Evolutionary conservation across 352 stramenopile genomes (phyloP).

Genomic region (Peronospora tabacina): DNA sequence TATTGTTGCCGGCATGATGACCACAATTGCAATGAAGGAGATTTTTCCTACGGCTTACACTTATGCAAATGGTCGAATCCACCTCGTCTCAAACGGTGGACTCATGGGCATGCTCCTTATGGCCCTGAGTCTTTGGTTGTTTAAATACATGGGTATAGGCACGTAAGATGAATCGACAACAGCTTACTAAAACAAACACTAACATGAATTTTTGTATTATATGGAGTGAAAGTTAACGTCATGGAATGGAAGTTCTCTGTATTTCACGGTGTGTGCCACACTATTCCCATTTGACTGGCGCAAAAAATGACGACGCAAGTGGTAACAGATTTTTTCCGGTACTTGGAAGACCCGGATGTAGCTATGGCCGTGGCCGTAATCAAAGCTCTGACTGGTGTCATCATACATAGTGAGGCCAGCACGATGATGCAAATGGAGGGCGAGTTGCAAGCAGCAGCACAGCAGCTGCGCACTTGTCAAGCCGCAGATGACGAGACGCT

Average conservation of each 20-base stretch:
- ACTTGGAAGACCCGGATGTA: slow-evolving; percentile 64
- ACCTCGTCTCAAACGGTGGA: slow-evolving; percentile 74
- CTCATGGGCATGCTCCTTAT: slow-evolving; percentile 85
- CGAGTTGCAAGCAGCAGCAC: slow-evolving; percentile 84
- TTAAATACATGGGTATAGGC: slow-evolving; percentile 48
- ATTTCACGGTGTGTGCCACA: not conserved
- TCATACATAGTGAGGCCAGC: slow-evolving; percentile 82
- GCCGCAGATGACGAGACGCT: slow-evolving; percentile 31
- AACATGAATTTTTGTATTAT: not conserved
- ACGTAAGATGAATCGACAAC: not conserved
- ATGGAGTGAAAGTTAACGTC: too few species aligned
- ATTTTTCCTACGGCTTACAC: slow-evolving; percentile 88
- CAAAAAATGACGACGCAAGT: slow-evolving; percentile 24
- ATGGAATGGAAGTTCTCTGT: too few species aligned
- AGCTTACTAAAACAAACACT: not conserved
- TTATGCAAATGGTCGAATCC: slow-evolving; percentile 76
- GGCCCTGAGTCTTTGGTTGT: slow-evolving; percentile 83
- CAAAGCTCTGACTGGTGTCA: slow-evolving; percentile 89
- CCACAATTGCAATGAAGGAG: slow-evolving; percentile 87
- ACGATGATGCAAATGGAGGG: slow-evolving; percentile 95
- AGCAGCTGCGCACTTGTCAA: slow-evolving; percentile 57
- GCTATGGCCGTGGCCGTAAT: slow-evolving; percentile 91
- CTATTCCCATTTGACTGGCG: not conserved
- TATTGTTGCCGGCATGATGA: slow-evolving; percentile 91
- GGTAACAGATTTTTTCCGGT: slow-evolving; percentile 68